These are phyloP conservation scores for Saccharum officinarum DNA, from an alignment of 176 grass and related monocot genomes.

Conservation along the genomic window DNA sequence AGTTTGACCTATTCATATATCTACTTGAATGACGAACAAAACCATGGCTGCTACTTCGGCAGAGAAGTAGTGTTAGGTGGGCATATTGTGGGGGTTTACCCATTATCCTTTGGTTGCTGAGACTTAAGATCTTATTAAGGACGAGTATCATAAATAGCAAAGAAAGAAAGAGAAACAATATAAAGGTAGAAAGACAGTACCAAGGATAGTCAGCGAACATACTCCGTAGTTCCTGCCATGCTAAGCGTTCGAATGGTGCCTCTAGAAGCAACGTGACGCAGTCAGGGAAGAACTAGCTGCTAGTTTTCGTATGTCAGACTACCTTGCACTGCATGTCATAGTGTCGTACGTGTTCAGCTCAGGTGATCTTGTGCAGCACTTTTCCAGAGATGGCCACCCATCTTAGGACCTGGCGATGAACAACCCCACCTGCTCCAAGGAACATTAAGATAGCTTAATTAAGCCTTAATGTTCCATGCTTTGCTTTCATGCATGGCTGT, in stretches of 20 bases:
- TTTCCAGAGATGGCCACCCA: constrained; percentile 36
- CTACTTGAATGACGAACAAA: background rate
- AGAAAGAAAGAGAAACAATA: background rate
- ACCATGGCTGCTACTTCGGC: background rate
- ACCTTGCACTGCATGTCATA: no score
- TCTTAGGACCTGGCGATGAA: background rate
- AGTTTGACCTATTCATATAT: background rate
- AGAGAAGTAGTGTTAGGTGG: background rate
- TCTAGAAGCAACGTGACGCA: no score
- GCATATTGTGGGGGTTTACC: background rate
- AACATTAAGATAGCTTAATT: background rate
- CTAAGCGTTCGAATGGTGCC: no score
- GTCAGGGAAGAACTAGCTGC: background rate
- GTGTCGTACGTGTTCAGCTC: background rate
- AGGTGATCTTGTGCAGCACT: constrained; percentile 19
- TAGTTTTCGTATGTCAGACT: background rate
- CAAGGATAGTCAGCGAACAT: background rate
- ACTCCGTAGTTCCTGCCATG: no score
- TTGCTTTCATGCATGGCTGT: constrained; percentile 24
- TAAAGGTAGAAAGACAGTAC: background rate
- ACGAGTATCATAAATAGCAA: background rate
- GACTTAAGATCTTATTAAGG: background rate
- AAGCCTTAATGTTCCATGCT: background rate
- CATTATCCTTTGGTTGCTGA: background rate
- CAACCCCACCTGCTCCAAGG: constrained; percentile 27